Base-by-base conservation (phyloP, 163 green algal genomes). In the Chloroidium sp. region DNA sequence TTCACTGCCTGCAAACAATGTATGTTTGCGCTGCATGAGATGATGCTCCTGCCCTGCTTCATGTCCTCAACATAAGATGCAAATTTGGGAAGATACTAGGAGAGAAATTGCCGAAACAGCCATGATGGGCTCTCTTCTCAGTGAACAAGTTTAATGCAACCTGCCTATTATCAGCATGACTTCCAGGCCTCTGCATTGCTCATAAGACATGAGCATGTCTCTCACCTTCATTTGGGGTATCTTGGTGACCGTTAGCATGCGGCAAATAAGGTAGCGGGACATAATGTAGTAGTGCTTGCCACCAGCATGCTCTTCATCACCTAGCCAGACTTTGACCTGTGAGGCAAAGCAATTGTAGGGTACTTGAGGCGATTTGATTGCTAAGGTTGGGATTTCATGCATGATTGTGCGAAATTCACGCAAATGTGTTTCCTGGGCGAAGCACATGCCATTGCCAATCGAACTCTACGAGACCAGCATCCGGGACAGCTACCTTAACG, bases 271-370 rank as follows among this genome's bases (percentile, higher is more conserved):
- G 85, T 96, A 98, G 8, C 95, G 88, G 0, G 94, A 98, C 1
- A 98, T 89, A 6, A 98, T 90, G 82, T 98, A 98, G 82, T 97
- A 97, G 81, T 98, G 94, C 77, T 36, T 36, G 36, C 88, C 86
- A 76, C 84, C 77, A 8, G 90, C 82, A 57, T 92, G 85, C 0
- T 89, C 89, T 14, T 72, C 64, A 72, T 10, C 64, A 6, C 6
- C 6, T 68, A 97, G 87, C 91, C 91, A 95, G 13, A 97, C 94
- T 69, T 93, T 94, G 74, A 97, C 90, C 90, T 94, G 36, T 36
- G 36, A 36, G 36, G 84, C 64, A 69, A 61, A 8, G 61, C 58
- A 78, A 13, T 12, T 76, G 0, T 78, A 62, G 12, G 4, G 58
- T 2, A 78, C 60, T 59, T 57, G 13, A 74, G 62, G 4, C 59